phyloP scores from a whole-genome alignment of 257 asterid species.

The Coffea canephora region DNA sequence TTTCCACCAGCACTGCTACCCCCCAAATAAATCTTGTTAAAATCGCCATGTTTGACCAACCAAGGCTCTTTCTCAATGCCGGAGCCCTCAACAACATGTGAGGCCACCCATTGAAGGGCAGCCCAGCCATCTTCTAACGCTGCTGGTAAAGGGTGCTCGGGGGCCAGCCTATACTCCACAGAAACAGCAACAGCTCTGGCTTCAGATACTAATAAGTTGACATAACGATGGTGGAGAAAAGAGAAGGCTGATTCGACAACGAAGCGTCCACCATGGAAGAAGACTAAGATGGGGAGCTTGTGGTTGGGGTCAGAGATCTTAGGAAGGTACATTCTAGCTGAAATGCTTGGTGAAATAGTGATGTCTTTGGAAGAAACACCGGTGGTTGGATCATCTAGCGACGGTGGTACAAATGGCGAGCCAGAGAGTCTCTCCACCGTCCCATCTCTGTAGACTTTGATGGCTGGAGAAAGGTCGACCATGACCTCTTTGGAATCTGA shows the following conservation, averaged over 20 bases:
- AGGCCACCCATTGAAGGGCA: constrained; percentile 36
- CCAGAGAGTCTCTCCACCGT: constrained; percentile 25
- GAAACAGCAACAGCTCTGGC: constrained; percentile 21
- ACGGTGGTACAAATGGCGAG: constrained; percentile 25
- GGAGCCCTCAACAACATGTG: background rate
- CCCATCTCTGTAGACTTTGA: constrained; percentile 35
- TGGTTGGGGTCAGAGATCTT: background rate
- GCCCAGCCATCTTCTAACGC: constrained; percentile 47
- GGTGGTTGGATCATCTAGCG: constrained; percentile 17
- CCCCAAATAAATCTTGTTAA: constrained; percentile 29
- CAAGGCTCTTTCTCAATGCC: constrained; percentile 6
- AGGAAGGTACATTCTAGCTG: constrained; percentile 37
- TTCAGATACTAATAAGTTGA: constrained; percentile 16
- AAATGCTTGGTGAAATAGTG: constrained; percentile 23
- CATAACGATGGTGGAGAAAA: constrained; percentile 20
- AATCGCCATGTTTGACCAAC: constrained; percentile 43
- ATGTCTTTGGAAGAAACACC: constrained; percentile 35
- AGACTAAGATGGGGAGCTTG: constrained; percentile 35
- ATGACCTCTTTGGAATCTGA: constrained; percentile 14
- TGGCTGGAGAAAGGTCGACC: constrained; percentile 15
- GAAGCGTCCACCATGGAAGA: constrained; percentile 30
- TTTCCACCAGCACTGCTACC: constrained; percentile 43
- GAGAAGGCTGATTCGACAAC: constrained; percentile 35
- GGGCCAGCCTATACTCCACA: constrained; percentile 44
- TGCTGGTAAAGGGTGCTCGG: constrained; percentile 47